Base-by-base conservation (phyloP, 1,284 basidiomycete genomes). In the Trametes polyzona region DNA sequence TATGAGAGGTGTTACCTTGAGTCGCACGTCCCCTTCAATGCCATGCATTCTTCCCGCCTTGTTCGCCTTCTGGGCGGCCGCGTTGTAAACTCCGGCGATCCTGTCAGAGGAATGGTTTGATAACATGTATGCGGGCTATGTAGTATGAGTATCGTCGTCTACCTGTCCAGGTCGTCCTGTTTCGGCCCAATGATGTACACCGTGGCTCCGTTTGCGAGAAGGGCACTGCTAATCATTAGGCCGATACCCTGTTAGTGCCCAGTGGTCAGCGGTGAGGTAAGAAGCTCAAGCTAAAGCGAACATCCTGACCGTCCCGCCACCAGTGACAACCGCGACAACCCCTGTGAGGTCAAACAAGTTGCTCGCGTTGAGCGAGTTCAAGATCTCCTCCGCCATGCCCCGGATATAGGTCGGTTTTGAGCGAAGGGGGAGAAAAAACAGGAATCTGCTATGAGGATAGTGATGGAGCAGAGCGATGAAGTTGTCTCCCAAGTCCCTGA, bases 191-290 rank as follows among this genome's bases (percentile, higher is more conserved):
- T 74, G 51, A 80, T 78, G 50, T 79, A 82, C 1, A 82, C 79
- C 0, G 71, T 78, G 0, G 80, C 80, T 6, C 80, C 80, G 51
- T 83, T 83, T 1, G 78, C 75, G n/a, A 80, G 64, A 5, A 82
- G 65, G 1, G 79, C 76, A 4, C 74, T 74, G 44, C 70, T 74
- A 27, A 80, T 78, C 76, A 82, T 81, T 24, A 80, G 59, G 1
- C 79, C 79, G 24, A 81, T 82, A 0, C 79, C 79, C 80, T 82
- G 33, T 17, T 17, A 7, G 10, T 4, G 11, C 17, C 10, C 29
- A 4, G 23, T 37, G 14, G 16, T 19, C 12, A 33, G 10, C 8
- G 5, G 11, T 12, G 1, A 29, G 7, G 4, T 26, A 10, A 30
- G n/a, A 5, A 11, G 4, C 5, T 6, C n/a, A 23, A 23, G 21